Evolutionary conservation across 169 alveolate species (phyloP), one percentile per base, ranked within the genome.

Genomic region (Plasmodium sp.): DNA sequence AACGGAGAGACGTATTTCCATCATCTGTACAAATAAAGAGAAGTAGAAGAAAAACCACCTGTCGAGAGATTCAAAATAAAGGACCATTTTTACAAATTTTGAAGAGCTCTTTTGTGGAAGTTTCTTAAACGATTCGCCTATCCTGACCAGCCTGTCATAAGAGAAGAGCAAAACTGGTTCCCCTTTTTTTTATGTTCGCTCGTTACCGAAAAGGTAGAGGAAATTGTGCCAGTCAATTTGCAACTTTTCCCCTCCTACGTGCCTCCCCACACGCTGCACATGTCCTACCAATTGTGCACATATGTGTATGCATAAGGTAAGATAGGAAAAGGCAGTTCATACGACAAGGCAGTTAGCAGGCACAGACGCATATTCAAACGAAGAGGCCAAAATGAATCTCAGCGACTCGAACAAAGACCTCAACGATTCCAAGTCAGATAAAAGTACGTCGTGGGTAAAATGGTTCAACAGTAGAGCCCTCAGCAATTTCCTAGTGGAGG

Each of bases 401-500:
- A 85, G 93, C 62, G 93, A 85, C 39, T 77, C 93, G 31, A 85
- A 85, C 51, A 85, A 85, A 54, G 93, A 85, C 51, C 71, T 5
- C 14, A 45, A 85, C 33, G 93, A 85, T 85, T 85, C 93, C 22
- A 85, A 85, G 67, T 85, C 93, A 10, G 94, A 88, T 79, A 88
- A 79, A 88, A 79, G 94, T 62, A 88, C 83, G 58, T 77, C 94
- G 71, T 88, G 94, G 94, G 90, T 88, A 56, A 88, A 88, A 79
- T 88, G 94, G 94, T 88, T 88, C 81, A 88, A 58, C 83, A 88
- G 74, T 88, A 88, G 67, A 80, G 88, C 88, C 51, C 12, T 73
- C 45, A 84, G 84, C 41, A 84, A 85, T 93, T 93, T 83, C 79
- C 56, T 94, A 54, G 86, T 80, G n/a, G 85, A 95, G 96, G 97